phyloP scores from a whole-genome alignment of 345 rosid genomes.

The Camelina neglecta region DNA sequence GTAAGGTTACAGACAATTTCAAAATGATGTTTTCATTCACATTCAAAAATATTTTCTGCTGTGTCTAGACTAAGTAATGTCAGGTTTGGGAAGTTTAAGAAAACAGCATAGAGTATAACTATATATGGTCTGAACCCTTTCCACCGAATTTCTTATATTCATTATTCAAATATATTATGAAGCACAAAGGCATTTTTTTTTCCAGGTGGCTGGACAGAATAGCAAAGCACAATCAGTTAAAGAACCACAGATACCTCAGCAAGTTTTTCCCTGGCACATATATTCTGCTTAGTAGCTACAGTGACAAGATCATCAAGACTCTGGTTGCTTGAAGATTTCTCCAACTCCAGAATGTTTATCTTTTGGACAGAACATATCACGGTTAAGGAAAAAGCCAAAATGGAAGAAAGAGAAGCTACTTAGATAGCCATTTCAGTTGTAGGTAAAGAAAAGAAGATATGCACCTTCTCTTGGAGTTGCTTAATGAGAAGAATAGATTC shows the following conservation, averaged over 20 bases:
- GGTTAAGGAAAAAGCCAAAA: conserved; percentile 31
- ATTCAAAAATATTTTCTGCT: neutral
- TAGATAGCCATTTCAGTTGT: conserved; percentile 7
- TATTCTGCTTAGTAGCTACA: conserved; percentile 61
- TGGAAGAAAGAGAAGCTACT: conserved; percentile 23
- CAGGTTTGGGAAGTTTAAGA: neutral
- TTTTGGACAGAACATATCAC: conserved; percentile 37
- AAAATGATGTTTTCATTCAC: conserved; percentile 3
- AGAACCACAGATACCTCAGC: conserved; percentile 63
- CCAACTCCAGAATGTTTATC: conserved; percentile 74
- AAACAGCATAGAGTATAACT: neutral
- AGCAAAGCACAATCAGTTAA: conserved; percentile 19
- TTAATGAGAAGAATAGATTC: conserved; percentile 74
- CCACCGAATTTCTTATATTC: conserved; percentile 7
- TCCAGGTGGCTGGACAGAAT: conserved; percentile 21
- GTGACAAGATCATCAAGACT: conserved; percentile 62
- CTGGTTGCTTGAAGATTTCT: conserved; percentile 70
- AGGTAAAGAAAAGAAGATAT: conserved; percentile 27
- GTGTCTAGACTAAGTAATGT: neutral
- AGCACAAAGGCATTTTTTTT: neutral
- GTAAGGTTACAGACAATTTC: neutral
- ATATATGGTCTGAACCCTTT: neutral
- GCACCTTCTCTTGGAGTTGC: conserved; percentile 92
- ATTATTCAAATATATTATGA: neutral
- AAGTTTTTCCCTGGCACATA: conserved; percentile 60